Base-by-base conservation (phyloP, 169 alveolate species). In the Babesia microti region DNA sequence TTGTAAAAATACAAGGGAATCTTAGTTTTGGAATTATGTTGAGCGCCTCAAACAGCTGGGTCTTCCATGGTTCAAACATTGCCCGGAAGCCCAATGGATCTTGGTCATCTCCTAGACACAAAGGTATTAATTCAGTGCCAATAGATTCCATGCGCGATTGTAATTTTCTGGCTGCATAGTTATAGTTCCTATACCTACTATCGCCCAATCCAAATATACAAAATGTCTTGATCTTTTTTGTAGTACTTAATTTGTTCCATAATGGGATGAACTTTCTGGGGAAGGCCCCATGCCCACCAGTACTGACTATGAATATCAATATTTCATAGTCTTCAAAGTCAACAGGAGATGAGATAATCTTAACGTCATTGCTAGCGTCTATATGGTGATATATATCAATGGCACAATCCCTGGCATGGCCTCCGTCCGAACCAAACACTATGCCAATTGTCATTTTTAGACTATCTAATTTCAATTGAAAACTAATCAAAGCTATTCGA, bases 271-370 rank as follows among this genome's bases (percentile, higher is more conserved):
- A 48, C 9, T 14, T 23, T 17, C 9, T 43, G 15, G 75, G 75
- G 45, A 63, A 63, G 34, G 51, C 75, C 18, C 75, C 75, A 21
- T 37, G 53, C 11, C 68, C 75, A 4, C 59, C 63, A 23, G 75
- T 63, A n/a, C 68, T 46, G 14, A 63, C 61, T 22, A 63, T 22
- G 34, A 63, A 63, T 2, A 63, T 21, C 18, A 42, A 15, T 36
- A 50, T 22, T 23, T 63, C 68, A 32, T 12, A 54, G 6, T 12
- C 14, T 17, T 15, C 18, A n/a, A 63, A 26, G 3, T 6, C 6
- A 24, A 54, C 61, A 21, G 14, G 11, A 45, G 29, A 21, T 6
- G 75, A 47, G 0, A 40, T 22, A 19, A 24, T 46, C 6, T 53
- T 51, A 19, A 12, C 23, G 15, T 53, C 68, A 22, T 28, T 37